These are phyloP conservation scores for Vaccinium myrtillus DNA, from an alignment of 148 eudicot species.

Conservation along the genomic window DNA sequence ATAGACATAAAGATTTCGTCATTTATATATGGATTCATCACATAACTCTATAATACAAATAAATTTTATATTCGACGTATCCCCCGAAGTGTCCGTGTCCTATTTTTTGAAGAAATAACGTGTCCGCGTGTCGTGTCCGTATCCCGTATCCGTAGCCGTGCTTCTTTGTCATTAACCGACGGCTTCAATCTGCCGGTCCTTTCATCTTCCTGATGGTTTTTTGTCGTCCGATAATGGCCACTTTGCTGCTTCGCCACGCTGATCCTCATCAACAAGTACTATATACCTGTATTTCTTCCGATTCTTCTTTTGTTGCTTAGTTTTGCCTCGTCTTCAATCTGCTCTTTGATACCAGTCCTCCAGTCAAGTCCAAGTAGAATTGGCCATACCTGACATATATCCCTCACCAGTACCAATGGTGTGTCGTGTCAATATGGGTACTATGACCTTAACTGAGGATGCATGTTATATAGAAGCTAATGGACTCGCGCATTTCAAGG, in stretches of 20 bases:
- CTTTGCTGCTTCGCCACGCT: background rate
- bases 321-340: background rate
- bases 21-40: too few relatives aligned
- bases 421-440: background rate
- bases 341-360: background rate
- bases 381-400: background rate
- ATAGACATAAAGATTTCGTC: too few relatives aligned
- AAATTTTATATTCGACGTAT: too few relatives aligned
- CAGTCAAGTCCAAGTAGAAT: background rate
- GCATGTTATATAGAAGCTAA: background rate
- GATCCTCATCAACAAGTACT: background rate
- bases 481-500: background rate
- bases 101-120: too few relatives aligned
- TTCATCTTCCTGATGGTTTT: background rate
- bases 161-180: background rate
- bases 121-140: too few relatives aligned
- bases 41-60: too few relatives aligned
- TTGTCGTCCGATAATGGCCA: background rate
- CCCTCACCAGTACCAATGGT: background rate
- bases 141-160: too few relatives aligned
- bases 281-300: background rate
- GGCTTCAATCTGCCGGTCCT: background rate
- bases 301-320: background rate
- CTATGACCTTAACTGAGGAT: background rate
- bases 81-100: too few relatives aligned